Percentiles rank a stretch among this genome's conserved stretches.
These are phyloP conservation scores for Thelonectria blattea DNA, from an alignment of 2,329 filamentous ascomycete species.

Conservation along the genomic window DNA sequence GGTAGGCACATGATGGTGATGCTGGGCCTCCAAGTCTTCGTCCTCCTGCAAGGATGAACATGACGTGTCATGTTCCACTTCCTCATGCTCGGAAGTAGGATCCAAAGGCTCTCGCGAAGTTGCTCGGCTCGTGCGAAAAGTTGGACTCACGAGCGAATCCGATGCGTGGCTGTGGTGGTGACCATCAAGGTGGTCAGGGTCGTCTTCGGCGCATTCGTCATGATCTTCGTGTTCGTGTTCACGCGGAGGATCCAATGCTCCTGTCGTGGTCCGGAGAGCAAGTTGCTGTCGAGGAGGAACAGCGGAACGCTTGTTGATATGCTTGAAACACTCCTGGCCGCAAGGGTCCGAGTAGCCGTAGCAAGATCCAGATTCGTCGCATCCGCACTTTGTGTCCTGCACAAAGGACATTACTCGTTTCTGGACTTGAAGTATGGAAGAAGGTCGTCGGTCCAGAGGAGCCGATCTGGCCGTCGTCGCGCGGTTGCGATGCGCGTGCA, in stretches of 20 bases:
- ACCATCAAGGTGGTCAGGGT: neutral
- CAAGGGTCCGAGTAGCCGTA: constrained; percentile 71
- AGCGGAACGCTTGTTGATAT: constrained; percentile 51
- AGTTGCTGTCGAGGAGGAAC: constrained; percentile 44
- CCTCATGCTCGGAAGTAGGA: constrained; percentile 31
- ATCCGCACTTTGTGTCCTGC: constrained; percentile 67
- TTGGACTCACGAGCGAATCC: constrained; percentile 41
- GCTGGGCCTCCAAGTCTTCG: constrained; percentile 58
- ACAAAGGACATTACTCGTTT: constrained; percentile 68
- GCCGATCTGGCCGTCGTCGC: constrained; percentile 38
- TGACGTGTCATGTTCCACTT: constrained; percentile 33
- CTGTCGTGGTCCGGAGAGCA: constrained; percentile 51
- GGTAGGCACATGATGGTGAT: constrained; percentile 94
- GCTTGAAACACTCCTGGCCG: constrained; percentile 70
- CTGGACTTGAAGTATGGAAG: constrained; percentile 62
- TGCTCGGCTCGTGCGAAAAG: constrained; percentile 46
- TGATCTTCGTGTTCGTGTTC: constrained; percentile 33
- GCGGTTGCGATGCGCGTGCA: constrained; percentile 33
- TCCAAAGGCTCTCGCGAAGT: constrained; percentile 48
- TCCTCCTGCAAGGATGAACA: constrained; percentile 46
- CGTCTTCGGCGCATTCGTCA: constrained; percentile 20
- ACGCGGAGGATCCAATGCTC: constrained; percentile 39
- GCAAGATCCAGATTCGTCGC: constrained; percentile 65
- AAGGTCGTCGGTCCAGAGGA: constrained; percentile 53
- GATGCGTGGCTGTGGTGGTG: constrained; percentile 32